phyloP scores from a whole-genome alignment of 2,329 filamentous ascomycete species.

The Exutisphaerella laricina region DNA sequence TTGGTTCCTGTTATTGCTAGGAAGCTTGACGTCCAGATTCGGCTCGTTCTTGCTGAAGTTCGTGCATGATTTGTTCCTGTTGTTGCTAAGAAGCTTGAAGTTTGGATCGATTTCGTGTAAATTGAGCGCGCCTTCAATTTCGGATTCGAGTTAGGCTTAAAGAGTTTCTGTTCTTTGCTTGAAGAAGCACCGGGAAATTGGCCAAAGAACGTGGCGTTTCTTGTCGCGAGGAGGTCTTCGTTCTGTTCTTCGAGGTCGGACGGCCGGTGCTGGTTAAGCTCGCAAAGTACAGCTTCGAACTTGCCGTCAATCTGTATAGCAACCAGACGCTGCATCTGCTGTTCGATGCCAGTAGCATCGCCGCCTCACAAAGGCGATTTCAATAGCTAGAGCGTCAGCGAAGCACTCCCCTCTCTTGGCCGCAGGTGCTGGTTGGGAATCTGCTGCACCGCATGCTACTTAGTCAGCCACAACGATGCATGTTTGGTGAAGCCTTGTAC shows the following conservation, averaged over 20 bases:
- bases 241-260: conserved; percentile 67
- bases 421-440: conserved; percentile 65
- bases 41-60: conserved; percentile 68
- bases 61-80: conserved; percentile 61
- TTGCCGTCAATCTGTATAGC: conserved; percentile 78
- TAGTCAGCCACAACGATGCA: too few relatives aligned
- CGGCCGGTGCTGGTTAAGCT: conserved; percentile 74
- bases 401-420: conserved; percentile 61
- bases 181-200: conserved; percentile 20
- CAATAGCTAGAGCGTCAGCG: conserved; percentile 52
- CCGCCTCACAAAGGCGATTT: conserved; percentile 23
- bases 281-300: conserved; percentile 66
- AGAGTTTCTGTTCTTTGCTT: conserved; percentile 18
- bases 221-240: conserved; percentile 61
- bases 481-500: too few relatives aligned
- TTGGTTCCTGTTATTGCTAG: too few relatives aligned
- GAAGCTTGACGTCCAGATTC: too few relatives aligned
- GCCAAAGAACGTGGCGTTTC: conserved; percentile 62
- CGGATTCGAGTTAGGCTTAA: conserved; percentile 36
- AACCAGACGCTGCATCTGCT: conserved; percentile 41
- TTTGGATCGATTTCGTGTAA: conserved; percentile 69
- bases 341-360: conserved; percentile 36
- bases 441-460: too few relatives aligned
- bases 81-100: conserved; percentile 64
- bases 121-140: conserved; percentile 62